Conservation (phyloP, 176 grass and related monocot species). For the Triticum monococcum region DNA sequence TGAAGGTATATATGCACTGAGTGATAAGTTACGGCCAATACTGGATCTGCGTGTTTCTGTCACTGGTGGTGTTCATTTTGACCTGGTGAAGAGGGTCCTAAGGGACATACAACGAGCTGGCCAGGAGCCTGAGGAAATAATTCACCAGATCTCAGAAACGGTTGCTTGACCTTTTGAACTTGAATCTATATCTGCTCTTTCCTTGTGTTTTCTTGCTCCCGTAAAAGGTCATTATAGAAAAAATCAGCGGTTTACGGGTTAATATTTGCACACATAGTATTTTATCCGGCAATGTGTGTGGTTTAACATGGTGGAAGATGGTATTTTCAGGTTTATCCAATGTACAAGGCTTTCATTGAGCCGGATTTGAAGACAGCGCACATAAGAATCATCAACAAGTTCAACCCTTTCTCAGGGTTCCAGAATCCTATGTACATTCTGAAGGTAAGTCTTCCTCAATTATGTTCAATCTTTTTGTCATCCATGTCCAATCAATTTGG, state of each 20-base stretch:
- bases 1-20: conserved; percentile 96
- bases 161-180: conserved; percentile 44
- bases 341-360: conserved; percentile 99
- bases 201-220: neutral
- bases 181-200: conserved; percentile 19
- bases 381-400: conserved; percentile 94
- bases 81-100: conserved; percentile 96
- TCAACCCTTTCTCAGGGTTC: conserved; percentile 86
- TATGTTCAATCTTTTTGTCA: neutral
- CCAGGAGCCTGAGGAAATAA: conserved; percentile 98
- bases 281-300: neutral
- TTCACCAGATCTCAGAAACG: conserved; percentile 97
- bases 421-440: conserved; percentile 99
- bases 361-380: conserved; percentile 90
- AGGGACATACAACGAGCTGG: conserved; percentile 97
- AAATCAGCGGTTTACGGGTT: neutral
- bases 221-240: conserved; percentile 19
- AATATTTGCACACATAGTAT: conserved; percentile 6
- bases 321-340: conserved; percentile 86
- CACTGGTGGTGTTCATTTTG: conserved; percentile 98
- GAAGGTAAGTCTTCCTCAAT: conserved; percentile 46
- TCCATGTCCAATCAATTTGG: neutral
- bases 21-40: conserved; percentile 75
- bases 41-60: conserved; percentile 95
- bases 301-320: conserved; percentile 29